A percentile compares a stretch with the other conserved stretches of the same genome.
Evolutionary conservation across 495 filamentous ascomycete species (phyloP).

Genomic region (Aspergillus incahuasiensis): DNA sequence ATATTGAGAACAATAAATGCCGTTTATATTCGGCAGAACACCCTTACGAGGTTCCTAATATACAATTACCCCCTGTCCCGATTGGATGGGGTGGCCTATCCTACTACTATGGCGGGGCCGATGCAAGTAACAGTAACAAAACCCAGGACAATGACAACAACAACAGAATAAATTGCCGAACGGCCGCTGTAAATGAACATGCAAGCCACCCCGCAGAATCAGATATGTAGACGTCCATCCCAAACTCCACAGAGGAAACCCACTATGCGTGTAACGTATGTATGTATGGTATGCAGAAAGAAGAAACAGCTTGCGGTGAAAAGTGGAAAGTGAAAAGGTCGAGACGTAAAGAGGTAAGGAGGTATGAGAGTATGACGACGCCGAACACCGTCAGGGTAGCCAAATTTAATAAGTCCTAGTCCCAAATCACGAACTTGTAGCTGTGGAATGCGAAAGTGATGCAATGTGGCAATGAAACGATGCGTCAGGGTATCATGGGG

Average conservation of each 20-base stretch:
- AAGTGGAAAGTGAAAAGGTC: slow-evolving; percentile 1
- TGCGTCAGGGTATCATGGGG: slow-evolving; percentile 14
- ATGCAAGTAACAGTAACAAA: too few relatives aligned
- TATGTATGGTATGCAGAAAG: not conserved
- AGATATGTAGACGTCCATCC: not conserved
- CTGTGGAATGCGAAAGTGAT: slow-evolving; percentile 8
- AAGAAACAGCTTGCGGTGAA: not conserved
- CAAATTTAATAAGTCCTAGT: not conserved
- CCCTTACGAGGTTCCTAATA: too few relatives aligned
- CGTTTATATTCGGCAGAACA: too few relatives aligned
- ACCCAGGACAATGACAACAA: too few relatives aligned
- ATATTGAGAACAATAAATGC: too few relatives aligned
- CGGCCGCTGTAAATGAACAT: slow-evolving; percentile 1
- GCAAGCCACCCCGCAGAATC: not conserved
- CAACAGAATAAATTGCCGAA: not conserved
- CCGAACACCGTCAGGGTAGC: not conserved
- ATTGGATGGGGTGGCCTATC: too few relatives aligned
- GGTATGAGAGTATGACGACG: slow-evolving; percentile 2
- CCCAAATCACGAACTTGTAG: not conserved
- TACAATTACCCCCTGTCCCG: too few relatives aligned
- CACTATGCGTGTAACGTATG: not conserved
- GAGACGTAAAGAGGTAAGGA: too few relatives aligned
- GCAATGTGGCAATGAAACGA: slow-evolving; percentile 1
- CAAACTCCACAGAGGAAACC: not conserved
- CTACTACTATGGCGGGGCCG: too few relatives aligned